Evolutionary conservation across 129 eudicot genomes (phyloP).

Genomic region (Flaveria trinervia): DNA sequence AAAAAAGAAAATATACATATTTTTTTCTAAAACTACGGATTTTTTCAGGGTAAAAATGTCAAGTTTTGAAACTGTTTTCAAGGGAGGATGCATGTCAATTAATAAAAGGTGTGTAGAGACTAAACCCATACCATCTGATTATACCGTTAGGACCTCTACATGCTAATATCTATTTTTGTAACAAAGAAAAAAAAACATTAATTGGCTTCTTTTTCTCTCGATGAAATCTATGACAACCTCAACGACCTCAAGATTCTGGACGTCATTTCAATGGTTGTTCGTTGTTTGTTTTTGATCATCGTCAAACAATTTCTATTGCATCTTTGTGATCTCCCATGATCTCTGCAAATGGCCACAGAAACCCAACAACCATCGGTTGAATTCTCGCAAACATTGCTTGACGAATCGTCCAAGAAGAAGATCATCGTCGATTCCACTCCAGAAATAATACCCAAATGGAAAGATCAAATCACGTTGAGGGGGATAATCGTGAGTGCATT

Average conservation of each 20-base stretch:
- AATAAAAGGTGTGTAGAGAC: too few relatives aligned
- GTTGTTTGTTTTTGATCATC: not conserved
- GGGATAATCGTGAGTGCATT: constrained; percentile 36
- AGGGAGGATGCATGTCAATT: too few relatives aligned
- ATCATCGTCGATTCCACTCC: not conserved
- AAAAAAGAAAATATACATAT: too few relatives aligned
- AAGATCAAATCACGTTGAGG: constrained; percentile 51
- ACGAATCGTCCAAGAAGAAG: constrained; percentile 5
- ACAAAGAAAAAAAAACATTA: not conserved
- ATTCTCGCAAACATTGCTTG: constrained; percentile 17
- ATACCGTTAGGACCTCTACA: not conserved
- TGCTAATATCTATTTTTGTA: not conserved
- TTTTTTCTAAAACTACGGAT: too few relatives aligned
- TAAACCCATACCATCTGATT: not conserved
- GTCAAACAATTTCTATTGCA: not conserved
- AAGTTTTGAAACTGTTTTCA: too few relatives aligned
- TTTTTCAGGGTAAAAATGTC: too few relatives aligned
- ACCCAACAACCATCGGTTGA: constrained; percentile 3
- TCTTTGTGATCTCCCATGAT: not conserved
- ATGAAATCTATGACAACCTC: constrained; percentile 1
- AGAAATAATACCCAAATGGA: constrained; percentile 53
- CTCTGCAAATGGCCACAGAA: constrained; percentile 7
- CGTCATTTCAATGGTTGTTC: not conserved
- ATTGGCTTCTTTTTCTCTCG: not conserved
- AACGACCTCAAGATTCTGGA: not conserved